Conservation (phyloP, 345 rosid species). For the Lenwebbia sp. region DNA sequence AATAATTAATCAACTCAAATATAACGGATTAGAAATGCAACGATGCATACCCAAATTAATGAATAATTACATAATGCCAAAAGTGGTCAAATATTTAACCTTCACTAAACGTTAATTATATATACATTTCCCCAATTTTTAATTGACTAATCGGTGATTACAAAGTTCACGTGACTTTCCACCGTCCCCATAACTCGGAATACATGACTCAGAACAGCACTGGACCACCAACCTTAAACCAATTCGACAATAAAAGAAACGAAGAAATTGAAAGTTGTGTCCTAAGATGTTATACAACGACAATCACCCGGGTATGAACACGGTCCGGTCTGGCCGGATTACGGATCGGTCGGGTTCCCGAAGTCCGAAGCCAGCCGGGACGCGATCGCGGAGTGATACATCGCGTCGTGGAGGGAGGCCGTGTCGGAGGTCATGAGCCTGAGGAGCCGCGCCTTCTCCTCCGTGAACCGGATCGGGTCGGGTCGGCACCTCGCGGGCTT, state of each 20-base stretch:
- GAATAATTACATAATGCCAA: neutral
- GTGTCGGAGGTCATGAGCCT: constrained; percentile 37
- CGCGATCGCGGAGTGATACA: constrained; percentile 74
- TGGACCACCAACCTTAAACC: neutral
- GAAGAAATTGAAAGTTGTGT: neutral
- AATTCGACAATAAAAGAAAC: neutral
- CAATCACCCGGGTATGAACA: neutral
- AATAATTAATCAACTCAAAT: accelerated
- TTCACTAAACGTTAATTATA: neutral
- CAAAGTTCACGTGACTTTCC: neutral
- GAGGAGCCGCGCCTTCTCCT: constrained; percentile 53
- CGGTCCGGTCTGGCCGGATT: neutral
- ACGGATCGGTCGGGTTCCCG: constrained; percentile 13
- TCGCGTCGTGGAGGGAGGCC: constrained; percentile 42
- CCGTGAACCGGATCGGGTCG: constrained; percentile 41
- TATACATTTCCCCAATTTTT: neutral
- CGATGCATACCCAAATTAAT: neutral
- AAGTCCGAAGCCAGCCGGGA: constrained; percentile 48
- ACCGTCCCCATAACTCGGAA: neutral
- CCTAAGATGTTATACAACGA: neutral
- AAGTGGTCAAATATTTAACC: neutral
- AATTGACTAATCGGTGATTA: neutral
- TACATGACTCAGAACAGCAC: neutral
- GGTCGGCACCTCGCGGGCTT: constrained; percentile 15
- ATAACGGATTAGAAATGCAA: neutral